phyloP scores from a whole-genome alignment of 345 rosid species.

The Eutrema heterophyllum region DNA sequence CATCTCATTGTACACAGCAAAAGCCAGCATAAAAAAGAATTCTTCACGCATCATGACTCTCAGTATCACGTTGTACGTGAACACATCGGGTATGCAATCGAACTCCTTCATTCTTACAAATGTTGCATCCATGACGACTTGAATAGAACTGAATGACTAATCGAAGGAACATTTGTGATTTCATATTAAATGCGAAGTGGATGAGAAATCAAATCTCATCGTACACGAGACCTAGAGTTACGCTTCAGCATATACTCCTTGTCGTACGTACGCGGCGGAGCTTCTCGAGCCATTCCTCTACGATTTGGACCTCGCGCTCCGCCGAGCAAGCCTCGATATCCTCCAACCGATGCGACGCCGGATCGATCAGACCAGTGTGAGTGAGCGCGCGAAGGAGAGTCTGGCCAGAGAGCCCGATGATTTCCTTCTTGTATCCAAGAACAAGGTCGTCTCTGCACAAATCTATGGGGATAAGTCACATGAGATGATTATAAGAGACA shows the following conservation, averaged over 20 bases:
- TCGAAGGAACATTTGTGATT: conserved; percentile 27
- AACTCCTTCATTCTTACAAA: conserved; percentile 62
- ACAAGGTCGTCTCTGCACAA: no score
- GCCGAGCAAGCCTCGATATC: conserved; percentile 99
- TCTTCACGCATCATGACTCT: conserved; percentile 37
- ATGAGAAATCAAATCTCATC: conserved; percentile 19
- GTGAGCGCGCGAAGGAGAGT: conserved; percentile 77
- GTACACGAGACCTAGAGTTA: conserved; percentile 81
- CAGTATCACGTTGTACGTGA: conserved; percentile 52
- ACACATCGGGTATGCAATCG: conserved; percentile 61
- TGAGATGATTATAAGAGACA: no score
- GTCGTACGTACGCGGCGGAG: conserved; percentile 82
- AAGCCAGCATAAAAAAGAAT: conserved; percentile 45
- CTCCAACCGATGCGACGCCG: conserved; percentile 84
- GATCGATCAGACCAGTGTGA: conserved; percentile 77
- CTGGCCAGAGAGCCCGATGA: conserved; percentile 81
- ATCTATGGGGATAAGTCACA: no score
- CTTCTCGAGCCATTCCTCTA: conserved; percentile 87
- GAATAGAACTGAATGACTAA: background rate
- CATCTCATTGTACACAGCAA: conserved; percentile 67
- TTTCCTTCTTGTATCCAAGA: conserved; percentile 66
- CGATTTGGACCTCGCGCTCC: conserved; percentile 97
- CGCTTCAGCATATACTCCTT: conserved; percentile 86
- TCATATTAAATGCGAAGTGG: conserved; percentile 24
- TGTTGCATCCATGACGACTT: conserved; percentile 21